phyloP scores from a whole-genome alignment of 1,139 yeast species.

The Saccharomyces uvarum region DNA sequence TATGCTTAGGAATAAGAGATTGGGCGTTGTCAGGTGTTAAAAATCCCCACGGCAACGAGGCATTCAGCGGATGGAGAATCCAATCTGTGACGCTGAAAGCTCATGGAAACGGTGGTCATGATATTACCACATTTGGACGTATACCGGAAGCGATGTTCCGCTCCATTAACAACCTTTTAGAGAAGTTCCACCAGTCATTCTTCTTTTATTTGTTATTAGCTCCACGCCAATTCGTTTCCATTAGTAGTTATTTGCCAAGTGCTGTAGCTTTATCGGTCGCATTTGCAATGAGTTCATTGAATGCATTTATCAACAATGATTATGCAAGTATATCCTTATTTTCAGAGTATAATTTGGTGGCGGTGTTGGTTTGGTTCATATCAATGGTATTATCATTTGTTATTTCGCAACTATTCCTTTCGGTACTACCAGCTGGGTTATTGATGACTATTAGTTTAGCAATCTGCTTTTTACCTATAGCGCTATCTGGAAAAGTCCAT shows the following conservation, averaged over 20 bases:
- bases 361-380: constrained; percentile 14
- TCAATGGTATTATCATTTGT: constrained; percentile 22
- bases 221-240: constrained; percentile 77
- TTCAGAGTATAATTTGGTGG: constrained; percentile 16
- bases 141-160: constrained; percentile 80
- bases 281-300: constrained; percentile 64
- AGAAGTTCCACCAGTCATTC: constrained; percentile 94
- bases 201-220: constrained; percentile 82
- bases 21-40: constrained; percentile 66
- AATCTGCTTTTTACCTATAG: constrained; percentile 16
- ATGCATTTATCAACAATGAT: constrained; percentile 46
- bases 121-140: constrained; percentile 88
- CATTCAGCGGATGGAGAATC: constrained; percentile 93
- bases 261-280: constrained; percentile 68
- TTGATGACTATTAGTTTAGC: constrained; percentile 13
- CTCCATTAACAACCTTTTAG: constrained; percentile 83
- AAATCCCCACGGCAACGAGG: constrained; percentile 66
- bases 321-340: constrained; percentile 15
- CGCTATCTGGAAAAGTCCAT: constrained; percentile 6
- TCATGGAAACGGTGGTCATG: constrained; percentile 39
- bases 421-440: constrained; percentile 11
- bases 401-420: constrained; percentile 20
- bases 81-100: constrained; percentile 83
- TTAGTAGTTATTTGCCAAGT: constrained; percentile 87
- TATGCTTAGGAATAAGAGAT: constrained; percentile 56